A percentile compares a stretch with the other conserved stretches of the same genome.
phyloP scores from a whole-genome alignment of 1,284 basidiomycete species.

The Golubevia sp. region DNA sequence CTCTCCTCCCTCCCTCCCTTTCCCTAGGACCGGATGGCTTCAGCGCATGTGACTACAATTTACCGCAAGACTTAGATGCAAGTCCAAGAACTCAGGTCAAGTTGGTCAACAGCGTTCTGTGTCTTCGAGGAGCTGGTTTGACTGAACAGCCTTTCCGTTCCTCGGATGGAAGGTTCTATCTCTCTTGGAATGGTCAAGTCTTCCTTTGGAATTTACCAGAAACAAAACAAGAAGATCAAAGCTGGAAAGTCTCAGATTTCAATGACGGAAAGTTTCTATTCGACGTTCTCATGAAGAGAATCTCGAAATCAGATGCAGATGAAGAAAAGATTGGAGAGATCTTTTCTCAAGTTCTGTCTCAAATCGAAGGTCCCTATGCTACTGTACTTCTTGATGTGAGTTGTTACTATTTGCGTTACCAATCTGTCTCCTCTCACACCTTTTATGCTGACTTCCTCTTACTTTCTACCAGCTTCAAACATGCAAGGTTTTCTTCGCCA shows the following conservation, averaged over 20 bases:
- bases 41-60: no score
- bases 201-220: conserved; percentile 18
- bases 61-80: no score
- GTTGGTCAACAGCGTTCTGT: conserved; percentile 23
- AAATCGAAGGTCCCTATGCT: conserved; percentile 49
- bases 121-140: conserved; percentile 34
- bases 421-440: conserved; percentile 1
- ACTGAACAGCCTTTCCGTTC: conserved; percentile 32
- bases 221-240: background rate
- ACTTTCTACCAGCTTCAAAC: conserved; percentile 62
- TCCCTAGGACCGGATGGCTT: no score
- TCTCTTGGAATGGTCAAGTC: conserved; percentile 57
- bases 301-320: background rate
- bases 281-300: conserved; percentile 5
- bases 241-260: conserved; percentile 11
- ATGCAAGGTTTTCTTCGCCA: conserved; percentile 72
- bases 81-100: no score
- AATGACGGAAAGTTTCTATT: conserved; percentile 39
- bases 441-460: conserved; percentile 10
- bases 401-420: background rate
- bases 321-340: background rate
- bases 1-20: no score
- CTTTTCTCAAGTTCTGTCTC: conserved; percentile 10
- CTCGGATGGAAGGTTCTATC: conserved; percentile 11
- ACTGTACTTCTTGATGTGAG: conserved; percentile 43